Conservation (phyloP, 345 rosid species). For the Lepidium sativum region DNA sequence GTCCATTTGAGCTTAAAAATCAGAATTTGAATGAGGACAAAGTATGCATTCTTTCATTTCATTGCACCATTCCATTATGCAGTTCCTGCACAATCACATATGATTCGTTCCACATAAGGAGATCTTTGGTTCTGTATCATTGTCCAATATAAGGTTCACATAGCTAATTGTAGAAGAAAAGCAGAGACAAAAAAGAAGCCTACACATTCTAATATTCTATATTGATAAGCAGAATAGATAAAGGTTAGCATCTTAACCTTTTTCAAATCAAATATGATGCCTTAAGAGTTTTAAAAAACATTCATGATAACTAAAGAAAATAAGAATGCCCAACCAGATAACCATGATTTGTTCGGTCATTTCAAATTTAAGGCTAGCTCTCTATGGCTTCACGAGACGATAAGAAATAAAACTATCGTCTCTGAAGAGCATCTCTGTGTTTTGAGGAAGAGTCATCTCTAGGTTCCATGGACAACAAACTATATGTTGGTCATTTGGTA, state of each 20-base stretch:
- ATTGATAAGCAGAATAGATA: background rate
- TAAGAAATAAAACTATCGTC: slow-evolving; percentile 23
- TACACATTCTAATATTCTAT: too few species aligned
- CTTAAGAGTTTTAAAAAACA: background rate
- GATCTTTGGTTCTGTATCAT: too few species aligned
- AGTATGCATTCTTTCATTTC: too few species aligned
- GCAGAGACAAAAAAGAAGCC: too few species aligned
- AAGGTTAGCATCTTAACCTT: background rate
- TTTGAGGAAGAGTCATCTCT: slow-evolving; percentile 14
- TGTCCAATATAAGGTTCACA: too few species aligned
- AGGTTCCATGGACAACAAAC: slow-evolving; percentile 16
- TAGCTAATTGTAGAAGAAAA: background rate
- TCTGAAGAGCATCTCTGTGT: slow-evolving; percentile 17
- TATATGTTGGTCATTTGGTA: slow-evolving; percentile 13
- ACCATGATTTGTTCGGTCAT: background rate
- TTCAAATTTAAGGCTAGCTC: background rate
- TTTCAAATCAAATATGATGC: background rate
- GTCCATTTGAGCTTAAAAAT: too few species aligned
- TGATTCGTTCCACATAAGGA: too few species aligned
- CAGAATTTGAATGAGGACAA: too few species aligned
- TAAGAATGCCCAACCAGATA: background rate
- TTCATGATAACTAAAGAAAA: background rate
- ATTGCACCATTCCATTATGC: too few species aligned
- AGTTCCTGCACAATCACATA: too few species aligned
- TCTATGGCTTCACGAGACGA: background rate